Evolutionary conservation across 768 basidiomycete genomes (phyloP), one percentile per base, ranked within the genome.

Genomic region (Tricholoma furcatifolium): DNA sequence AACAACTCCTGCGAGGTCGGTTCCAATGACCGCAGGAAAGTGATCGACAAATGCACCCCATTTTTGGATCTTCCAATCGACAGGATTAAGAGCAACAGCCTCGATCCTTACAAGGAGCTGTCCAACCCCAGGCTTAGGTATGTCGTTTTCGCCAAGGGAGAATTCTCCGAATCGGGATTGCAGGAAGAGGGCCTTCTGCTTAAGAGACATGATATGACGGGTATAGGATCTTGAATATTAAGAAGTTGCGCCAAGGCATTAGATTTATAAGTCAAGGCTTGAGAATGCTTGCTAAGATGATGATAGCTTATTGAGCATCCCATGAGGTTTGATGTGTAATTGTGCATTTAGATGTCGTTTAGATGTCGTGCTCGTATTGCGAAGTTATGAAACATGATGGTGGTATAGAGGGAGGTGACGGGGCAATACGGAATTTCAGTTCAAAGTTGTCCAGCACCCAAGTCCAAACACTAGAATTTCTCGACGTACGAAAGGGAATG

Each of bases 1-100:
- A 5, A 84, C 75, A 1, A 74, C 71, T 6, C 83, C 83, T 31
- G 82, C 76, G 31, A 71, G 68, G 47, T 84, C 82, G 8, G 62
- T 67, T 1, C 83, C 83, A 0, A 78, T 52, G 1, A 83, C 64
- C 4, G 72, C 72, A 8, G 79, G 82, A 55, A 66, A 82, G 21
- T 67, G 51, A 21, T 74, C 67, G 31, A 75, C 62, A 44, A 74
- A 72, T 23, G 68, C 57, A 2, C 70, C 72, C 43, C 67, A 67
- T 44, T 65, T 71, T 51, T 77, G 77, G 23, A 80, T 69, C 60
- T 79, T 80, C 65, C 78, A 79, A 54, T 84, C 82, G 35, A 74
- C 54, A 8, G 80, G 81, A 58, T 82, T 80, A 9, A 82, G 68
- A 2, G 68, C 75, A 4, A 65, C 60, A 0, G 74, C 58, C 35